A percentile compares a stretch with the other conserved stretches of the same genome.
phyloP scores from a whole-genome alignment of 2,329 filamentous ascomycete species.

The Aulographum hederae region DNA sequence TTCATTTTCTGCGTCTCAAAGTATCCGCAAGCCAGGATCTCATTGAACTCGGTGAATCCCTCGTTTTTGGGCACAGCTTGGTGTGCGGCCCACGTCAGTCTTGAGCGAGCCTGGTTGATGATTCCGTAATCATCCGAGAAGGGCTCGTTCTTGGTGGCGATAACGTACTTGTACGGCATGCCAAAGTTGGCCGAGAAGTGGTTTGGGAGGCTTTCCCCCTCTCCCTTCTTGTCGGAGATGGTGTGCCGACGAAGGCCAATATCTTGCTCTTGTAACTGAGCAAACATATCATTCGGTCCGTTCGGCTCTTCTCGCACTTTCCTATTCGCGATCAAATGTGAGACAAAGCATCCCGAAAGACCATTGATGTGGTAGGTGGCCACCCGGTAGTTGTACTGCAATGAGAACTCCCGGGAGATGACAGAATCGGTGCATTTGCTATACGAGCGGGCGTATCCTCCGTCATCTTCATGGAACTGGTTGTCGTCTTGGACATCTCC shows the following conservation, averaged over 20 bases:
- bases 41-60: constrained; percentile 35
- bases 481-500: constrained; percentile 14
- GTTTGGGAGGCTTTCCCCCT: constrained; percentile 27
- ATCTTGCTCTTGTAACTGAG: constrained; percentile 20
- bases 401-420: constrained; percentile 1
- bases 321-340: constrained; percentile 38
- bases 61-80: constrained; percentile 10
- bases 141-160: constrained; percentile 30
- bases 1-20: constrained; percentile 40
- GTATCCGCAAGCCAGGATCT: constrained; percentile 44
- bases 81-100: constrained; percentile 9
- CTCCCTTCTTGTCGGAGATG: constrained; percentile 10
- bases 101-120: not conserved
- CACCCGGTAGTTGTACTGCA: constrained; percentile 21
- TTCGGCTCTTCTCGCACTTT: constrained; percentile 29
- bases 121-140: constrained; percentile 28
- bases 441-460: constrained; percentile 17
- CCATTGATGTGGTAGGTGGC: constrained; percentile 29
- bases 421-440: constrained; percentile 13
- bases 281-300: constrained; percentile 45
- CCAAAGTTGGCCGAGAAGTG: constrained; percentile 40
- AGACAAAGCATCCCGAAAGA: constrained; percentile 23
- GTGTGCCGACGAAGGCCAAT: constrained; percentile 17
- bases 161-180: constrained; percentile 48
- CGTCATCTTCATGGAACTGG: no score